Conservation (phyloP, 371 early-diverging fungal species). For the Mucor piriformis region DNA sequence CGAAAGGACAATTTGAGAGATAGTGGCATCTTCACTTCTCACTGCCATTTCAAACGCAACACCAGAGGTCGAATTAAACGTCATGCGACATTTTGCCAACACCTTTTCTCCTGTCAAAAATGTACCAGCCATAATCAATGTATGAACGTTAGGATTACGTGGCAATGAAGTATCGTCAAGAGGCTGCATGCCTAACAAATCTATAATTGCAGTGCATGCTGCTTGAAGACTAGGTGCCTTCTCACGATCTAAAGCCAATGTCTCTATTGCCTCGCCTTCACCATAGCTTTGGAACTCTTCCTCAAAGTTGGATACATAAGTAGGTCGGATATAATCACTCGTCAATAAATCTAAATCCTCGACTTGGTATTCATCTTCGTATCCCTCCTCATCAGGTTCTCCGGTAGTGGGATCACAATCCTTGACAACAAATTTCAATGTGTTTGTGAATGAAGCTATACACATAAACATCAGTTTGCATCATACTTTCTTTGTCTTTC, state of each 20-base stretch:
- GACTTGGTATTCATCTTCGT: conserved; percentile 92
- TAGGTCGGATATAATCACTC: conserved; percentile 90
- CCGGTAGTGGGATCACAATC: conserved; percentile 94
- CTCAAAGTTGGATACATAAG: conserved; percentile 56
- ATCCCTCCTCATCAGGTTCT: conserved; percentile 91
- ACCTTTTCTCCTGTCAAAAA: conserved; percentile 81
- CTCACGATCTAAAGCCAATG: conserved; percentile 78
- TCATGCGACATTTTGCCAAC: conserved; percentile 86
- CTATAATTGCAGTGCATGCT: conserved; percentile 69
- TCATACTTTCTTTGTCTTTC: too few relatives aligned
- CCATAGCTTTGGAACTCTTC: conserved; percentile 80
- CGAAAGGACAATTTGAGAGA: conserved; percentile 75
- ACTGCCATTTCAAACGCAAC: conserved; percentile 92
- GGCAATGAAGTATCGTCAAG: conserved; percentile 72
- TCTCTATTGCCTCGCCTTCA: conserved; percentile 78
- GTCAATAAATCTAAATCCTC: conserved; percentile 86
- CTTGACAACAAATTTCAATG: conserved; percentile 89
- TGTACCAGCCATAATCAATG: conserved; percentile 82
- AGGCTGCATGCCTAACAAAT: conserved; percentile 86
- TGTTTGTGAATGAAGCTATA: conserved; percentile 79
- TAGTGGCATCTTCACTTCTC: conserved; percentile 68
- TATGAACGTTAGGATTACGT: conserved; percentile 83
- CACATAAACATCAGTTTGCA: background rate
- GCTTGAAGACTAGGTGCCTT: conserved; percentile 66
- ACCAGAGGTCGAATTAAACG: conserved; percentile 78